These are phyloP conservation scores for Trebouxia gelatinosa DNA, from an alignment of 163 green algal genomes.

Conservation along the genomic window DNA sequence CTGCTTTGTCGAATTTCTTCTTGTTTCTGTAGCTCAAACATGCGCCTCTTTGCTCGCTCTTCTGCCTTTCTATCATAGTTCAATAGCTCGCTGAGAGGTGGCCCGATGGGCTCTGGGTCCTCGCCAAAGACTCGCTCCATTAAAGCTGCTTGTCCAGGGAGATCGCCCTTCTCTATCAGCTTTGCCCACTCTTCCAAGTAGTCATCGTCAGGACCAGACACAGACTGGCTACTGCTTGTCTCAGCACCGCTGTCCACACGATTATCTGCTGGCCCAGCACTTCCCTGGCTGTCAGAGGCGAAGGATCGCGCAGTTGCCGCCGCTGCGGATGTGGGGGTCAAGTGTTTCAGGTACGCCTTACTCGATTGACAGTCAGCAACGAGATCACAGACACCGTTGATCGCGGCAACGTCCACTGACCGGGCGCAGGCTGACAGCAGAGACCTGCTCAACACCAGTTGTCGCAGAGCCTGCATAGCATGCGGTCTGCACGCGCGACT, in stretches of 20 bases:
- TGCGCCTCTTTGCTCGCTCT: conserved; percentile 1
- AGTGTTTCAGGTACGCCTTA: too few relatives aligned
- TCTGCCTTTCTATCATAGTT: conserved; percentile 18
- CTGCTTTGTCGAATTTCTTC: conserved; percentile 12
- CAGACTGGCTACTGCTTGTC: background rate
- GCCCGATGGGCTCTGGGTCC: background rate
- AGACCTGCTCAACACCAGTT: too few relatives aligned
- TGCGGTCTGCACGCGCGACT: too few relatives aligned
- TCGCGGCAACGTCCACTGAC: too few relatives aligned
- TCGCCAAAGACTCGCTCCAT: background rate
- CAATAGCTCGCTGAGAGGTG: conserved; percentile 5
- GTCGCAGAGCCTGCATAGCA: too few relatives aligned
- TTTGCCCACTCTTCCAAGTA: conserved; percentile 12
- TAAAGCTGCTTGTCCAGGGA: background rate
- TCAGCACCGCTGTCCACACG: background rate
- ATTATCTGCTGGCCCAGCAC: background rate
- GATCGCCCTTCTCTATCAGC: conserved; percentile 2
- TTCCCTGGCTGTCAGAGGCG: too few relatives aligned
- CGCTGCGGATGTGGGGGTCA: background rate
- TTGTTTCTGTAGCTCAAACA: conserved; percentile 22
- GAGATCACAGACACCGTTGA: too few relatives aligned
- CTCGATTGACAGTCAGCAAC: too few relatives aligned
- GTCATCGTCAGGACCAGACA: background rate
- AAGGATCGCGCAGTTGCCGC: background rate
- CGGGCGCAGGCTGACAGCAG: too few relatives aligned